Conservation (phyloP, 2,329 filamentous ascomycete species). For the Trichocomaceae sp. region DNA sequence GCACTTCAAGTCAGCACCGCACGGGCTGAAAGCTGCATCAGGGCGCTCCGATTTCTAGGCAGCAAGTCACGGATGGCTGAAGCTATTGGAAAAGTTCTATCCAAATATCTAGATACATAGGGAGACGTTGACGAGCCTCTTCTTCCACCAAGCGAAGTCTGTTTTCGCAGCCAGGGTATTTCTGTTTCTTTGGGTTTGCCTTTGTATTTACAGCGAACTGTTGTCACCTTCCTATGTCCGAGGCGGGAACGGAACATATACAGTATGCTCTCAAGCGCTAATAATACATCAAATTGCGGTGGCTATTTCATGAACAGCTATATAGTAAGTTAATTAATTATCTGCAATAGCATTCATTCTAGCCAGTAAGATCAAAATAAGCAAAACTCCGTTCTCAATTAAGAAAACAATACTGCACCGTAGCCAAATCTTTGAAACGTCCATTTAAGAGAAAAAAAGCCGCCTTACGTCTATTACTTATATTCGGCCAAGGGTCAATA, state of each 20-base stretch:
- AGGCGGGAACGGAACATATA: background rate
- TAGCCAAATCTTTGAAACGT: no score
- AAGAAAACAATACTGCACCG: no score
- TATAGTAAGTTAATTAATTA: background rate
- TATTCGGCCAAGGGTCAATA: no score
- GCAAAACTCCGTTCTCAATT: constrained; percentile 9
- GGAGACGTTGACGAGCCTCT: background rate
- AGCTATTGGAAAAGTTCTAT: background rate
- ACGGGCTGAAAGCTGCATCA: background rate
- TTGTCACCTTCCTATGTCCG: no score
- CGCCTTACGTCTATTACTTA: no score
- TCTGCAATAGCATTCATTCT: background rate
- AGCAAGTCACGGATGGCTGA: background rate
- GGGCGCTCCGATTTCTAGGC: background rate
- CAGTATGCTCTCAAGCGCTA: background rate
- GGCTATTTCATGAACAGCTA: background rate
- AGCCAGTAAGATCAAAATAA: background rate
- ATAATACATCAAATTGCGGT: background rate
- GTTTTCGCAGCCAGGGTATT: no score
- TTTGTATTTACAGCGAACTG: no score
- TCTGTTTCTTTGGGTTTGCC: no score
- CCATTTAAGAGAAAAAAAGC: no score
- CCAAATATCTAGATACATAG: background rate
- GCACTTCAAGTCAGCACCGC: background rate
- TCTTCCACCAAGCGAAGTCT: no score